Conservation (phyloP, 2,329 filamentous ascomycete species). For the Monosporascus sp. region DNA sequence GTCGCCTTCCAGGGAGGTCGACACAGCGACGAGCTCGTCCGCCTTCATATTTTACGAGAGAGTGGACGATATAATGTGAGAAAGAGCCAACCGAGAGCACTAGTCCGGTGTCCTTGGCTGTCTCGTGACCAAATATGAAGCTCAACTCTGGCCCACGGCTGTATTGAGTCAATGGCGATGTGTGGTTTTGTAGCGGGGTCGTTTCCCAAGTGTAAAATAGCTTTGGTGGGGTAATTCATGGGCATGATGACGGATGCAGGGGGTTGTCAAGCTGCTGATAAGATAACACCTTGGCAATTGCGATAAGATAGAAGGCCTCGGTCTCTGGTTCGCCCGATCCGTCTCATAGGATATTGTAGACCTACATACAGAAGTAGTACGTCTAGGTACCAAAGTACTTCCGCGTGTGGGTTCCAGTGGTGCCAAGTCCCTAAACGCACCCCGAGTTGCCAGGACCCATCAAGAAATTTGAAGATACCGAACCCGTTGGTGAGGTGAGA, state of each 20-base stretch:
- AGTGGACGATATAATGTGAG: background rate
- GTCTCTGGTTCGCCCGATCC: too few relatives aligned
- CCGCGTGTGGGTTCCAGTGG: too few relatives aligned
- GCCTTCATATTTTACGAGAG: constrained; percentile 44
- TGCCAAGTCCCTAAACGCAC: background rate
- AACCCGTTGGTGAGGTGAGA: background rate
- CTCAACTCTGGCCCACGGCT: background rate
- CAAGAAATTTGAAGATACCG: constrained; percentile 7
- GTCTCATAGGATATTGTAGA: too few relatives aligned
- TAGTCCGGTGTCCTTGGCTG: background rate
- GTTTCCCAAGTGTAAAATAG: background rate
- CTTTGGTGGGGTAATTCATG: background rate
- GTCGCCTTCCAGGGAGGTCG: constrained; percentile 53
- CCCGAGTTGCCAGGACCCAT: constrained; percentile 11
- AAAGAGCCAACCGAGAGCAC: background rate
- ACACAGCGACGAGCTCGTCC: constrained; percentile 48
- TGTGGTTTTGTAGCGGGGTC: constrained; percentile 13
- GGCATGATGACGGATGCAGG: background rate
- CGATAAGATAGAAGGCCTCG: too few relatives aligned
- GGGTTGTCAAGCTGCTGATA: too few relatives aligned
- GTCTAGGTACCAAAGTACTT: too few relatives aligned
- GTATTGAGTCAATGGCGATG: background rate
- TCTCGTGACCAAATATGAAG: constrained; percentile 2
- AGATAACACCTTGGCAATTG: too few relatives aligned
- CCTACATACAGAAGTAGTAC: too few relatives aligned